phyloP scores from a whole-genome alignment of 2,329 filamentous ascomycete genomes.

The Fusarium miscanthi region DNA sequence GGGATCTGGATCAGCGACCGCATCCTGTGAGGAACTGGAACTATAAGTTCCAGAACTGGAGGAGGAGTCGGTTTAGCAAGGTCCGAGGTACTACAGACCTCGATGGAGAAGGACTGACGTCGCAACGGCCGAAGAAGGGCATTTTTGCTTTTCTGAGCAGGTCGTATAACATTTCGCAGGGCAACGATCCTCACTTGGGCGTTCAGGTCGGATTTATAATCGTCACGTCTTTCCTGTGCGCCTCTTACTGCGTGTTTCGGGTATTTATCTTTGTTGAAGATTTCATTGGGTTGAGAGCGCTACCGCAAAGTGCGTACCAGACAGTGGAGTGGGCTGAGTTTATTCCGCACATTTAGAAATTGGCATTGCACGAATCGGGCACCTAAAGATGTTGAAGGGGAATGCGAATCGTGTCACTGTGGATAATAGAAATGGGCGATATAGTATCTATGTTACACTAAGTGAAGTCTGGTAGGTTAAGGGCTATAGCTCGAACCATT shows the following conservation, averaged over 20 bases:
- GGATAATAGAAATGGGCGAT: too few relatives aligned
- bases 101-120: not conserved
- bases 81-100: not conserved
- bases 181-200: not conserved
- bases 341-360: slow-evolving; percentile 24
- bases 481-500: slow-evolving; percentile 34
- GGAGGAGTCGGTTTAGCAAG: not conserved
- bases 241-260: not conserved
- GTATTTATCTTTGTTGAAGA: slow-evolving; percentile 9
- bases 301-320: slow-evolving; percentile 7
- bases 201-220: slow-evolving; percentile 6
- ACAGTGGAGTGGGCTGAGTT: slow-evolving; percentile 13
- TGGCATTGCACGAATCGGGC: not conserved
- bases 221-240: slow-evolving; percentile 1
- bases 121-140: not conserved
- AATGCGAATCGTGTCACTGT: not conserved
- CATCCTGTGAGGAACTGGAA: slow-evolving; percentile 1
- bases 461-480: too few relatives aligned
- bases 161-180: slow-evolving; percentile 5
- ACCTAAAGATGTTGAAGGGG: accelerated
- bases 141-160: not conserved
- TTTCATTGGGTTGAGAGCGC: not conserved
- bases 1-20: not conserved
- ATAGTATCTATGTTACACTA: too few relatives aligned
- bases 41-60: not conserved